These are phyloP conservation scores for Thinopyrum obtusiflorum DNA, from an alignment of 202 grass and related monocot species.

Conservation along the genomic window DNA sequence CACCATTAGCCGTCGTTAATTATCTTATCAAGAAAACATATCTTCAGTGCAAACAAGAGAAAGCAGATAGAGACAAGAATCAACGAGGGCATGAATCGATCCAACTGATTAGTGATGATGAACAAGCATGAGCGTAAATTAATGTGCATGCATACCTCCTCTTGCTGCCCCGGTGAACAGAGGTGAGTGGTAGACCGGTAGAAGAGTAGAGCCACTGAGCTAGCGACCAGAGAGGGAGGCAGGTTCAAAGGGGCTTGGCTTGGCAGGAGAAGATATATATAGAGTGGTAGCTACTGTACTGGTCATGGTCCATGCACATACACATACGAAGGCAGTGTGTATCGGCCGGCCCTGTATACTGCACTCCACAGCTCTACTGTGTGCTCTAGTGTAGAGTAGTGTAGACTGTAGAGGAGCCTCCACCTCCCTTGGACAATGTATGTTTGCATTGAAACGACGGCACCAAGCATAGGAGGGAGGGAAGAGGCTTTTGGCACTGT, in stretches of 20 bases:
- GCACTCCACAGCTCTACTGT: not conserved
- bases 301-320: not conserved
- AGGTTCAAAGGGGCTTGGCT: conserved; percentile 12
- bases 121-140: not conserved
- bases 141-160: not conserved
- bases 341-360: not conserved
- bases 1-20: no score
- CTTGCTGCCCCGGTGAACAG: not conserved
- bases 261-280: not conserved
- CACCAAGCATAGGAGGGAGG: conserved; percentile 15
- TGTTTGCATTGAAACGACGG: conserved; percentile 35
- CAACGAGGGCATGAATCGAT: no score
- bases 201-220: not conserved
- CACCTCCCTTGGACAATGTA: not conserved
- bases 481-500: conserved; percentile 22
- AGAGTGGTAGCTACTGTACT: not conserved
- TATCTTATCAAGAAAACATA: no score
- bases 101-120: no score
- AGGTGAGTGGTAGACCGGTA: not conserved
- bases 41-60: not conserved
- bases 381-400: not conserved
- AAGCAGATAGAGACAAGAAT: no score
- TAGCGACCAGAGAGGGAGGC: not conserved
- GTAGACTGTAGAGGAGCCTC: not conserved
- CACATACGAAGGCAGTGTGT: not conserved